Base-by-base conservation (phyloP, 2,329 filamentous ascomycete genomes). In the Clarireedia hainanense region DNA sequence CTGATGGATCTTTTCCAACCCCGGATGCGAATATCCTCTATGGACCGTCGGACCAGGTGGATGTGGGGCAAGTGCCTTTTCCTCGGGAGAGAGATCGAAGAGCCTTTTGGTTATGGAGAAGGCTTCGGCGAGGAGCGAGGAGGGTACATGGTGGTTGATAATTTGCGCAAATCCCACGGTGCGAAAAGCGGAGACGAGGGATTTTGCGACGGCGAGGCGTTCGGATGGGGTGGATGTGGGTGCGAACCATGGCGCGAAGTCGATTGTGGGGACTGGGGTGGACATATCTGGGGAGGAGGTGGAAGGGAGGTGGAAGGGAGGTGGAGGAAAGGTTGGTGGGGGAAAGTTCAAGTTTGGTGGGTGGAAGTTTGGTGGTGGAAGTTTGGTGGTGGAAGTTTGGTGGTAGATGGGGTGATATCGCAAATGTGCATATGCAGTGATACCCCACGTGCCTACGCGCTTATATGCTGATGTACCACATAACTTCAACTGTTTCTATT, bases 11-110 rank as follows among this genome's bases (percentile, higher is more conserved):
- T 80, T 80, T 26, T 81, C 78, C 50, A 78, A 61, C 0, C 78
- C 78, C 0, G 76, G 76, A 72, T 76, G 77, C 1, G 76, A 80
- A 61, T 81, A 81, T n/a, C 79, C 79, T 48, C 78, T 72, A 63
- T 81, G 76, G 2, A 78, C 71, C 9, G 67, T 70, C 57, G 73
- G 74, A 7, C 76, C 77, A 9, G 72, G 68, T 3, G 76, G 76
- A 65, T 78, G 76, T 4, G 75, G 75, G 1, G 76, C 76, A 52
- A 72, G 71, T 69, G 75, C 73, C 60, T 79, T 79, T 48, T 74
- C 69, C 45, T 74, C 71, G 14, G 65, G 64, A 0, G 73, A 69
- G 7, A 79, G 65, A 45, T 72, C 69, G 55, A 77, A 78, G 7
- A 79, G 69, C 24, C 67, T 64, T 55, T 71, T 72, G 10, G 73